Conservation (phyloP, 2,329 filamentous ascomycete genomes). For the Colletotrichum brevisporum region DNA sequence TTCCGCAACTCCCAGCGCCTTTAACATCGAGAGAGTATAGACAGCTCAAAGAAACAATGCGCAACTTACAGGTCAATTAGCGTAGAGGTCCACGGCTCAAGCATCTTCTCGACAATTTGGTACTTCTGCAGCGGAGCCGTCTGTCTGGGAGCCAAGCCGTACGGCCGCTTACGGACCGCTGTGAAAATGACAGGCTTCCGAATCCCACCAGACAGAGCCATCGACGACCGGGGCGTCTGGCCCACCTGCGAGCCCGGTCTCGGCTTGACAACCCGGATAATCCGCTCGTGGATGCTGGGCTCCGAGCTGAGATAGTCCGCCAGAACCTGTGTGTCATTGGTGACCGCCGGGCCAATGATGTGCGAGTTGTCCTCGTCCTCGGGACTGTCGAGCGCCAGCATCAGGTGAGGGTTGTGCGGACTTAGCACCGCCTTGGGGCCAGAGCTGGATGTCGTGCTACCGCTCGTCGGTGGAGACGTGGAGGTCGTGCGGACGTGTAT, state of each 20-base stretch:
- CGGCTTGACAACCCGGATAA: conserved; percentile 42
- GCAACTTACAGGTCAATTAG: conserved; percentile 62
- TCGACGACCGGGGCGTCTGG: conserved; percentile 23
- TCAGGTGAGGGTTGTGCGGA: conserved; percentile 43
- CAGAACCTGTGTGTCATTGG: conserved; percentile 72
- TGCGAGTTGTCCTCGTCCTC: conserved; percentile 62
- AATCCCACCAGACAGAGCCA: conserved; percentile 13
- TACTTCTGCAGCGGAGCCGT: conserved; percentile 62
- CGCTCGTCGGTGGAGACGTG: conserved; percentile 24
- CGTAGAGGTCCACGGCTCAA: conserved; percentile 67
- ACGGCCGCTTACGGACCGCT: conserved; percentile 60
- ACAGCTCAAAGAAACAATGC: background rate
- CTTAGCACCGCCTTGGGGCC: conserved; percentile 27
- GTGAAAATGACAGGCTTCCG: conserved; percentile 60
- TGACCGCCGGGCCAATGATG: conserved; percentile 72
- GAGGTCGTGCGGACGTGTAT: conserved; percentile 6
- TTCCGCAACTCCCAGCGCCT: background rate
- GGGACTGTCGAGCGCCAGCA: conserved; percentile 44
- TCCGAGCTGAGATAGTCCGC: conserved; percentile 67
- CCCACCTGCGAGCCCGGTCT: conserved; percentile 21
- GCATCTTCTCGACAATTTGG: conserved; percentile 70
- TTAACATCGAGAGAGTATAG: background rate
- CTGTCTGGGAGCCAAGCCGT: conserved; percentile 55
- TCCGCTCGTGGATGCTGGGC: conserved; percentile 46
- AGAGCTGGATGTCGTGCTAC: conserved; percentile 25